Evolutionary conservation across 1,139 yeast species (phyloP).

Genomic region (Ogataea hybrid): DNA sequence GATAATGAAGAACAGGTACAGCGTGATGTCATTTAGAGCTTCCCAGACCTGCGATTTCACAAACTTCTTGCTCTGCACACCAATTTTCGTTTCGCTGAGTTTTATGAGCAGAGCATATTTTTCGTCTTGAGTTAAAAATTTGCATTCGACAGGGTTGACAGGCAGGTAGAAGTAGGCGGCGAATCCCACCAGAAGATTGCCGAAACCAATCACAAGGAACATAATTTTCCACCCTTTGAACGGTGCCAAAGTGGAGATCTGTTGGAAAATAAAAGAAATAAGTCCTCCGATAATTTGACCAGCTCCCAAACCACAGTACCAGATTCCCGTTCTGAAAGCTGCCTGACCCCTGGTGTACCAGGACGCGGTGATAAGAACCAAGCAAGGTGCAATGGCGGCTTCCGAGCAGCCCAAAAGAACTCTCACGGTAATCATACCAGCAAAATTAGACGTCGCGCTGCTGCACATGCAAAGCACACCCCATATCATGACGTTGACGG

Average conservation of each 20-base stretch:
- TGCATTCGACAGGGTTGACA: constrained; percentile 15
- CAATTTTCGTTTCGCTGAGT: too few species aligned
- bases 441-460: constrained; percentile 33
- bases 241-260: constrained; percentile 33
- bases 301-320: constrained; percentile 54
- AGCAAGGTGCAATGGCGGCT: constrained; percentile 52
- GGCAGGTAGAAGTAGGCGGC: constrained; percentile 13
- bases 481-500: constrained; percentile 36
- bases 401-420: constrained; percentile 44
- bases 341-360: constrained; percentile 52
- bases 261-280: constrained; percentile 20
- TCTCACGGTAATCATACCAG: constrained; percentile 42
- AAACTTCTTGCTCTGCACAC: too few species aligned
- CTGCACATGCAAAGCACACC: constrained; percentile 38
- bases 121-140: too few species aligned
- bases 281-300: constrained; percentile 28
- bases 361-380: constrained; percentile 46
- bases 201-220: constrained; percentile 18
- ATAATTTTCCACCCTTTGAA: constrained; percentile 18
- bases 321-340: constrained; percentile 53
- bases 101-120: too few species aligned
- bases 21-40: too few species aligned
- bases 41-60: too few species aligned
- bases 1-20: too few species aligned
- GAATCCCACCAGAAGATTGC: constrained; percentile 13